Evolutionary conservation across 2,329 filamentous ascomycete genomes (phyloP), one percentile per base, ranked within the genome.

Genomic region (Penicillium sp.): DNA sequence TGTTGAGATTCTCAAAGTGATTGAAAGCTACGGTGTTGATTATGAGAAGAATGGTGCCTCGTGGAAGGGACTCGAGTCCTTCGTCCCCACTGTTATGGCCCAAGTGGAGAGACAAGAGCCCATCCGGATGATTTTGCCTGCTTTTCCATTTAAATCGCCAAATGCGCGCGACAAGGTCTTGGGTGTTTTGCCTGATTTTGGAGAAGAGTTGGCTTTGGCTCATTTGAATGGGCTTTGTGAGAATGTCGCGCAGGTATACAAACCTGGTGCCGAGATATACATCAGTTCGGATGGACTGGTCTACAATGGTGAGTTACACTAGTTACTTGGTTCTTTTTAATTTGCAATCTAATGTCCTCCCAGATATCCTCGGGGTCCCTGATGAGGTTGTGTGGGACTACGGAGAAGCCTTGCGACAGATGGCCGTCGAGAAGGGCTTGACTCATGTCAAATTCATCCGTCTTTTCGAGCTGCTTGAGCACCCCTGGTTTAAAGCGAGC

Each of bases 271-370:
- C 3, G 66, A 76, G 39, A 65, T 79, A 1, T 68, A 73, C 53
- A 78, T 80, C 39, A 73, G 71, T 31, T 78, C 77, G 0, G 78
- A 80, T 54, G 78, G 78, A 0, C 67, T 79, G 2, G 73, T 78
- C 1, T 79, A 73, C 53, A 75, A 75, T 55, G 68, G 68, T 70
- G 55, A 35, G 49, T 37, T 31, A 3, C 4, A 21, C 16, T n/a
- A 3, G 3, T 4, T 42, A 16, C 16, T 42, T 52, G 6, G 2
- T 1, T 1, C 5, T 22, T 14, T 14, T 24, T 29, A 1, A 1
- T 22, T 33, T 52, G 4, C 14, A 16, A n/a, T 27, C 27, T 39
- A 49, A 39, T 53, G 22, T 42, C 11, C 9, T 31, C 2, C 3
- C 2, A 69, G 77, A 79, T 59, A 65, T 80, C 0, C 63, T 80